These are phyloP conservation scores for Auricularia sp. DNA, from an alignment of 768 basidiomycete genomes.

Conservation along the genomic window DNA sequence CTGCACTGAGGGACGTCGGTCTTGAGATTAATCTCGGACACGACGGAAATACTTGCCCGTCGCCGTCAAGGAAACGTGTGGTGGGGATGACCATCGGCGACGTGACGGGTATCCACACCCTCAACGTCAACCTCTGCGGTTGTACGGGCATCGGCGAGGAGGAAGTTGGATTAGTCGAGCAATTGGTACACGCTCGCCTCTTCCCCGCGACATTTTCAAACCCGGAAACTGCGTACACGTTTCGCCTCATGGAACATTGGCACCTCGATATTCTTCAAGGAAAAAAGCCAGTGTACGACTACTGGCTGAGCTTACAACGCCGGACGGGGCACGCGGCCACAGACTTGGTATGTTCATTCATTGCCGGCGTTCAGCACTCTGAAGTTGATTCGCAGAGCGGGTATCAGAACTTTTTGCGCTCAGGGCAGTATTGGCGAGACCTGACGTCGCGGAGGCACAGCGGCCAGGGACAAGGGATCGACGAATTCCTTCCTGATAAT, in stretches of 20 bases:
- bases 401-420: constrained; percentile 3
- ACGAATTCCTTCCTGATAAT: background rate
- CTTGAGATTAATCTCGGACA: background rate
- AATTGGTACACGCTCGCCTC: background rate
- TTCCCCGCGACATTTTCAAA: background rate
- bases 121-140: background rate
- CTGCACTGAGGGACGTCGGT: background rate
- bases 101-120: background rate
- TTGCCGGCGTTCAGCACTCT: background rate
- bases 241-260: constrained; percentile 3
- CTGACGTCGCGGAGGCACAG: constrained; percentile 1
- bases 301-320: background rate
- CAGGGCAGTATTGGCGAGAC: constrained; percentile 2
- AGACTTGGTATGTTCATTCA: background rate
- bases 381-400: background rate
- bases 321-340: background rate
- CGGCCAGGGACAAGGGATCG: constrained; percentile 3
- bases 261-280: constrained; percentile 6
- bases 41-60: background rate
- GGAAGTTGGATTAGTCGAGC: background rate
- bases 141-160: background rate
- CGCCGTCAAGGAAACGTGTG: background rate
- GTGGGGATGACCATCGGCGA: background rate
- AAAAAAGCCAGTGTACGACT: constrained; percentile 5
- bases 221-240: background rate